Evolutionary conservation across 495 filamentous ascomycete genomes (phyloP), one percentile per base, ranked within the genome.

Genomic region (Neurospora cerealis): DNA sequence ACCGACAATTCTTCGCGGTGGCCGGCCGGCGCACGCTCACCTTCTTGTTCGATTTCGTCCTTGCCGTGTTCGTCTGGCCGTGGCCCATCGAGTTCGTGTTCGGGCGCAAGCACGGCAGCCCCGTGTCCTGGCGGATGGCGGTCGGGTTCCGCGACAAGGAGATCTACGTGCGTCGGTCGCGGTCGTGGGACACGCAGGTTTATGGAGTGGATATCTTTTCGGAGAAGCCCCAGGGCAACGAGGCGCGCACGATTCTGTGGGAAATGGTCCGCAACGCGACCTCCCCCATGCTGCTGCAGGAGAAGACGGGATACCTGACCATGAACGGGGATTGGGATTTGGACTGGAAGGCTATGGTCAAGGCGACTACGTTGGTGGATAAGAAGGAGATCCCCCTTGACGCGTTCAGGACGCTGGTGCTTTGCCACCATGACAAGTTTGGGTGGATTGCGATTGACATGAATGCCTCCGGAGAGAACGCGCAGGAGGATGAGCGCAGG

Each of bases 311-410:
- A 2, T 94, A 94, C 76, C 79, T 93, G 73, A 89, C 94, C 71
- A 89, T 94, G 81, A 91, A 92, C 75, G 87, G 85, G 72, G 88
- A 91, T 72, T 97, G 92, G 91, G 92, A 95, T 79, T 82, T 96
- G 73, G 92, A 95, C 78, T 96, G 93, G 84, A 80, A 79, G 24
- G 87, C 85, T 34, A 96, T 97, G 92, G 83, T 93, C 41, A 80
- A 82, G 40, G 92, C 92, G 2, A 89, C 90, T 34, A 83, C 81
- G 38, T 78, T 94, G 77, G 87, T 93, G 21, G 89, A 91, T 72
- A 85, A 86, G 77, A 87, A 88, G 72, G 83, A 86, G 72, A 77
- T 86, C 1, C 76, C 86, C 24, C 73, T 86, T 7, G 88, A 90
- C 79, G 82, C 88, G 69, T 91, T 94, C 75, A 85, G 87, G 40